Evolutionary conservation across 1,284 basidiomycete species (phyloP).

Genomic region (Ceratorhiza oryzae-sativae): DNA sequence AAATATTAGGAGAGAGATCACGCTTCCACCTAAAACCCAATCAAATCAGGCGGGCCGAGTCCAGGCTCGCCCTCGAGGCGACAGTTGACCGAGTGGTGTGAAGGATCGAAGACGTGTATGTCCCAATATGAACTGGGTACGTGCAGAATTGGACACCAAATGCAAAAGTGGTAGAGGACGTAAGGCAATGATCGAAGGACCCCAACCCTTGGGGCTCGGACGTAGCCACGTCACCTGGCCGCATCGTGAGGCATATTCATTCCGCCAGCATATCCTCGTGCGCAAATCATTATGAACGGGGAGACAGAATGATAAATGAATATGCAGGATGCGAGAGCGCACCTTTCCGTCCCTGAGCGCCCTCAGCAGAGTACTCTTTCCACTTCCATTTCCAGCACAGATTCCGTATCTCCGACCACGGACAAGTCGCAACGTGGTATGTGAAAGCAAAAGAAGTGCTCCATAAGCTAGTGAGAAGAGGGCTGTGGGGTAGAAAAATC

Average conservation of each 20-base stretch:
- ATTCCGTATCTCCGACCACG: conserved; percentile 95
- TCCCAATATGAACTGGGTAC: background rate
- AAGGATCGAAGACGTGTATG: background rate
- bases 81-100: background rate
- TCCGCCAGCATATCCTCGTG: background rate
- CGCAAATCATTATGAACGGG: too few species aligned
- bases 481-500: conserved; percentile 45
- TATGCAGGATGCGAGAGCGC: background rate
- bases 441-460: conserved; percentile 92
- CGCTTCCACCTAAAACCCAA: too few species aligned
- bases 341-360: conserved; percentile 93
- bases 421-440: conserved; percentile 90
- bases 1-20: background rate
- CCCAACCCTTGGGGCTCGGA: background rate
- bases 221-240: background rate
- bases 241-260: too few species aligned
- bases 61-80: background rate
- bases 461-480: conserved; percentile 98
- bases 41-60: background rate
- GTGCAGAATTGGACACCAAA: too few species aligned
- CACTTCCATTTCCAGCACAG: conserved; percentile 93
- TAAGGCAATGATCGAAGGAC: background rate
- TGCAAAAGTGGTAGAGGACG: too few species aligned
- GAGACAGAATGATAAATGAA: background rate
- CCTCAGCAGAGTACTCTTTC: conserved; percentile 96